These are phyloP conservation scores for Suillus clintonianus DNA, from an alignment of 768 basidiomycete genomes.

Conservation along the genomic window DNA sequence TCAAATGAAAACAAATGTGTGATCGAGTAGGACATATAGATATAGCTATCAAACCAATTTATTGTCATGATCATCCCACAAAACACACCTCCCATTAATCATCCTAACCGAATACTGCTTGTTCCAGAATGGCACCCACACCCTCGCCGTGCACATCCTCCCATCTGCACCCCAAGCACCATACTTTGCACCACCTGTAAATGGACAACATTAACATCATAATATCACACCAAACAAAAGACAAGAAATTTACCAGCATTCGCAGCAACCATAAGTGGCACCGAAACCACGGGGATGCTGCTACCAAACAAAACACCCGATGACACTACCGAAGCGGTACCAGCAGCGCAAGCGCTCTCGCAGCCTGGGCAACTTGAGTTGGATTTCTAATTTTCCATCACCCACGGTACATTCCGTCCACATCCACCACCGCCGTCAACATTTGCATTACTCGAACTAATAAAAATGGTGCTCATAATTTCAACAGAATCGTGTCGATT, in stretches of 20 bases:
- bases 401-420: too few relatives aligned
- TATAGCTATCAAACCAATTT: too few relatives aligned
- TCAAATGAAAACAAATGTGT: too few relatives aligned
- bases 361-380: too few relatives aligned
- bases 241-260: background rate
- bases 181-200: background rate
- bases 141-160: background rate
- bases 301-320: background rate
- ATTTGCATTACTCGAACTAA: too few relatives aligned
- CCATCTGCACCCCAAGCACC: background rate
- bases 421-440: too few relatives aligned
- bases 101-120: background rate
- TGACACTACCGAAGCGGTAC: too few relatives aligned
- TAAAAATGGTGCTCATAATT: too few relatives aligned
- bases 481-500: too few relatives aligned
- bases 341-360: too few relatives aligned
- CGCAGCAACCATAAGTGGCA: background rate
- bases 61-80: background rate
- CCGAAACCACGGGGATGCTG: background rate
- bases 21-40: too few relatives aligned
- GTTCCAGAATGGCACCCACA: background rate
- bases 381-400: too few relatives aligned
- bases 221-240: background rate
- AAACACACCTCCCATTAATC: background rate
- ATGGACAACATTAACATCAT: background rate